Conservation (phyloP, 2,329 filamentous ascomycete genomes). For the Trichoderma brevicompactum region DNA sequence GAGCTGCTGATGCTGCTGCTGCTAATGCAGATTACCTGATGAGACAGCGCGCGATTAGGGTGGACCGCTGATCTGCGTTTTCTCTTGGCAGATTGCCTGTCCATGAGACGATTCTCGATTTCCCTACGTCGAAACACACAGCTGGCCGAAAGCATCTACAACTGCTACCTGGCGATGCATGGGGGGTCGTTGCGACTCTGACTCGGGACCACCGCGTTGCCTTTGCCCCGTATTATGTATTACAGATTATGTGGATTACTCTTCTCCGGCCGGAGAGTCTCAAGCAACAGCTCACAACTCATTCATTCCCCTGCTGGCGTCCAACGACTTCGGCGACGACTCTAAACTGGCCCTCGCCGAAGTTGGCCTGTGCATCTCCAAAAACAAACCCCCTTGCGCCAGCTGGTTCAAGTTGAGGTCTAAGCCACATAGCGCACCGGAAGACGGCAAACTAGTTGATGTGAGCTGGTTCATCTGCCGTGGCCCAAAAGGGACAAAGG, state of each 20-base stretch:
- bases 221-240: neutral
- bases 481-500: constrained; percentile 10
- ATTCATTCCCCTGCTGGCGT: neutral
- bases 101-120: neutral
- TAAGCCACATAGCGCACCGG: constrained; percentile 24
- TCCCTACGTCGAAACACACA: neutral
- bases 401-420: constrained; percentile 11
- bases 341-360: neutral
- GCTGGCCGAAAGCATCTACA: neutral
- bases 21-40: no score
- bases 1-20: neutral
- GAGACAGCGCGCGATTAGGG: neutral
- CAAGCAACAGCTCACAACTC: constrained; percentile 5
- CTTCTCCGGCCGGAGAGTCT: no score
- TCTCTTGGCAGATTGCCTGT: neutral
- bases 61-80: neutral
- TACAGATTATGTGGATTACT: neutral
- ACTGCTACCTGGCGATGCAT: neutral
- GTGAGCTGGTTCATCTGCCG: constrained; percentile 7
- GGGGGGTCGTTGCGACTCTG: neutral
- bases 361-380: neutral
- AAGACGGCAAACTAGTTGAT: constrained; percentile 20
- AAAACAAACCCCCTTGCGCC: constrained; percentile 7
- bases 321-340: neutral
- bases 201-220: neutral